phyloP scores from a whole-genome alignment of 768 basidiomycete species.

The Xerocomellus chrysenteron region DNA sequence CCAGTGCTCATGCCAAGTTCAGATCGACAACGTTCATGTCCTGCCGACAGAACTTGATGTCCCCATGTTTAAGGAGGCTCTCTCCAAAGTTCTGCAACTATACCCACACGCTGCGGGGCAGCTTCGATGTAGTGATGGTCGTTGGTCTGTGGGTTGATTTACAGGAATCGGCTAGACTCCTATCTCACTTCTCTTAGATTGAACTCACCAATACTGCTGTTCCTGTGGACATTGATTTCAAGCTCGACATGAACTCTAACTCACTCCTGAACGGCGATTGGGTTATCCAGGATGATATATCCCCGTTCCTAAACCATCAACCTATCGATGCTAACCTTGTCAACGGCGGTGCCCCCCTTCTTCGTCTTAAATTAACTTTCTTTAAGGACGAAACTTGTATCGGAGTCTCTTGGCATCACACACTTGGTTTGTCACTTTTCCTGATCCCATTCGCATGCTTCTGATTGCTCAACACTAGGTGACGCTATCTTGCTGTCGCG shows the following conservation, averaged over 20 bases:
- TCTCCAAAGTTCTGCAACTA: conserved; percentile 21
- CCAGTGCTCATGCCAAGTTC: not conserved
- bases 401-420: conserved; percentile 37
- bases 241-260: not conserved
- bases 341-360: conserved; percentile 20
- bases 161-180: not conserved
- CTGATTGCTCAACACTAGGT: conserved; percentile 18
- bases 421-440: conserved; percentile 24
- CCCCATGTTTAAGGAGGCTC: conserved; percentile 21
- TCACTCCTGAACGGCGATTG: conserved; percentile 23
- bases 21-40: conserved; percentile 19
- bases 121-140: conserved; percentile 8
- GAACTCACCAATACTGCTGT: conserved; percentile 21
- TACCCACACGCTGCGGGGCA: conserved; percentile 28
- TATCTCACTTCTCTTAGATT: conserved; percentile 15
- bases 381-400: conserved; percentile 26
- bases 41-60: conserved; percentile 16
- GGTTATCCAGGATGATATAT: conserved; percentile 28
- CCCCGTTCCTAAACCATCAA: conserved; percentile 15
- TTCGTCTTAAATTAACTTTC: conserved; percentile 30
- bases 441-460: not conserved
- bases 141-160: conserved; percentile 21
- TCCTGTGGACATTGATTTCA: conserved; percentile 17
- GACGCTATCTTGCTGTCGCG: conserved; percentile 28
- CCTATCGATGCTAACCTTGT: conserved; percentile 12